phyloP scores from a whole-genome alignment of 495 filamentous ascomycete species.

The Xylaria venustula region DNA sequence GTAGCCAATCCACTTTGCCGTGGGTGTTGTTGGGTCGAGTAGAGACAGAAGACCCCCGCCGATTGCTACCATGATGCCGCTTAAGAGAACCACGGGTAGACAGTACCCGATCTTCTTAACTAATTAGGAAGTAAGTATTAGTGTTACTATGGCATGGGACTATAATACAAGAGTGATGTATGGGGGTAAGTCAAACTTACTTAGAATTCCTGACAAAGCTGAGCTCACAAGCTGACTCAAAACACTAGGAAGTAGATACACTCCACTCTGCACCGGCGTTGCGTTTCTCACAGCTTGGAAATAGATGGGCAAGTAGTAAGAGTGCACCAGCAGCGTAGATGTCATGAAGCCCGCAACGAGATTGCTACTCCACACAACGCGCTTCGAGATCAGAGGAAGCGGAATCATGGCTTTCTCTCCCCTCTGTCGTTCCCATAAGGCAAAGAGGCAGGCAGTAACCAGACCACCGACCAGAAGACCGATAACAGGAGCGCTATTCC shows the following conservation, averaged over 20 bases:
- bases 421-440: constrained; percentile 40
- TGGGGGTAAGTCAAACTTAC: not conserved
- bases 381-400: constrained; percentile 20
- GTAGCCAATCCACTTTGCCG: constrained; percentile 57
- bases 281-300: constrained; percentile 60
- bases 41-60: constrained; percentile 52
- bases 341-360: constrained; percentile 23
- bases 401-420: constrained; percentile 44
- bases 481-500: constrained; percentile 33
- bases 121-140: not conserved
- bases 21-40: constrained; percentile 39
- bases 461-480: constrained; percentile 41
- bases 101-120: constrained; percentile 47
- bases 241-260: constrained; percentile 53
- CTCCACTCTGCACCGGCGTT: constrained; percentile 47
- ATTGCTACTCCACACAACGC: constrained; percentile 28
- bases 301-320: constrained; percentile 59
- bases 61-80: constrained; percentile 57
- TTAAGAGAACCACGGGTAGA: constrained; percentile 45
- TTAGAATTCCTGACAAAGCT: constrained; percentile 43
- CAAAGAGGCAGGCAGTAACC: constrained; percentile 38
- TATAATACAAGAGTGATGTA: not conserved
- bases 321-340: constrained; percentile 17
- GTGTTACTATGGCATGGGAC: not conserved
- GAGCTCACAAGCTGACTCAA: constrained; percentile 48